Base-by-base conservation (phyloP, 1,284 basidiomycete genomes). In the Leucoagaricus sp. region DNA sequence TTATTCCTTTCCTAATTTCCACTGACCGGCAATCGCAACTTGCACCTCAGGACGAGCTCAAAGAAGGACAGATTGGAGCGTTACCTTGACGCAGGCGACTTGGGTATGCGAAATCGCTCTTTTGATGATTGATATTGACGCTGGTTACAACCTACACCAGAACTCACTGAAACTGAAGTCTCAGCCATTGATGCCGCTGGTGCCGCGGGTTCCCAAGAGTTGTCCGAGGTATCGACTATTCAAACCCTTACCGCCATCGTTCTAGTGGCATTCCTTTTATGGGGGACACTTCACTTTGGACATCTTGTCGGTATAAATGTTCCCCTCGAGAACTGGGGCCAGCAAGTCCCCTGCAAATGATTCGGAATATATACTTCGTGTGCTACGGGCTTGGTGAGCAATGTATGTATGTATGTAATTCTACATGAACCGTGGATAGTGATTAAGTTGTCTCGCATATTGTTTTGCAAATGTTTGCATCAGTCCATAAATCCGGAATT, bases 1-100 rank as follows among this genome's bases (percentile, higher is more conserved):
- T 1, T 34, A 15, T 25, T 9, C 23, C 17, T 6, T 9, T 31
- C n/a, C n/a, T 17, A 40, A 12, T 6, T 44, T 49, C 31, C 19
- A 19, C 12, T 21, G 4, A 23, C 17, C 4, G 1, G 23, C 31
- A 6, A 33, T 41, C 17, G 23, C n/a, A n/a, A n/a, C 12, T 41
- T 33, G 21, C 23, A 21, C 7, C 28, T 45, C 33, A 86, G 87
- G 10, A 85, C 85, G 4, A 88, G 85, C 58, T 84, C 84, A 15
- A 86, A 78, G 63, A 81, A 81, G 62, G 73, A 73, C 4, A 79
- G 86, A 26, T 72, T 91, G 41, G 71, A 85, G 63, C 82, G 84
- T n/a, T 92, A 91, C 65, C 73, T 91, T 26, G 75, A 70, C 15
- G 84, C 84, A 2, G 84, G 77, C 0, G 78, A 85, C 58, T 69